phyloP scores from a whole-genome alignment of 2,329 filamentous ascomycete species.

The Colletotrichum sp. region DNA sequence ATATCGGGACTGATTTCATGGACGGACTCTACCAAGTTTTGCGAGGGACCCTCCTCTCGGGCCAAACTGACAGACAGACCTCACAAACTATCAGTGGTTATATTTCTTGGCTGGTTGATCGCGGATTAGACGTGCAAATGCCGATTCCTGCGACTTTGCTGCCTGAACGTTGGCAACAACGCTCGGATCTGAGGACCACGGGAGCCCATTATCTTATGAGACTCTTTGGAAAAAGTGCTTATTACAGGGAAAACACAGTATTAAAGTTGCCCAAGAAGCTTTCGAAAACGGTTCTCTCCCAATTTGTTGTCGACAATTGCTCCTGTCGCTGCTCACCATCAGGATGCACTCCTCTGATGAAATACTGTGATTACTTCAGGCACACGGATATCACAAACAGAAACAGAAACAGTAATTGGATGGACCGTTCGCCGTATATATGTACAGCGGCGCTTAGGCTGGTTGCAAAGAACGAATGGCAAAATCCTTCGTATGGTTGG shows the following conservation, averaged over 20 bases:
- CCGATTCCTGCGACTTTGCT: not conserved
- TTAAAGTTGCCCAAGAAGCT: not conserved
- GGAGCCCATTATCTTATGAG: not conserved
- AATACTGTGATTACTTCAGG: too few relatives aligned
- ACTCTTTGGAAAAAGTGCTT: too few relatives aligned
- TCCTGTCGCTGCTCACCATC: not conserved
- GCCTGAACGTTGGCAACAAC: fast-evolving
- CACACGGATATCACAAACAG: too few relatives aligned
- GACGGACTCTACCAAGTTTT: not conserved
- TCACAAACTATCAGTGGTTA: not conserved
- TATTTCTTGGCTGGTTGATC: not conserved
- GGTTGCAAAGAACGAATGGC: fast-evolving
- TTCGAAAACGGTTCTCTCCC: not conserved
- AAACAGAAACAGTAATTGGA: too few relatives aligned
- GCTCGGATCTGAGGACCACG: not conserved
- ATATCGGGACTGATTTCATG: not conserved
- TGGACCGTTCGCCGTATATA: too few relatives aligned
- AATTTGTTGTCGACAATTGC: not conserved
- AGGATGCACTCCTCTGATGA: not conserved
- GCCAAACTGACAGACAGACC: too few relatives aligned
- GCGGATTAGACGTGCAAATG: not conserved
- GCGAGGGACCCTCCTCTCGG: not conserved
- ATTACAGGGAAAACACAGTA: too few relatives aligned
- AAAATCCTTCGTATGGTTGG: not conserved
- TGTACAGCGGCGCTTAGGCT: not conserved